Conservation (phyloP, 257 asterid genomes). For the Solanum rostratum region DNA sequence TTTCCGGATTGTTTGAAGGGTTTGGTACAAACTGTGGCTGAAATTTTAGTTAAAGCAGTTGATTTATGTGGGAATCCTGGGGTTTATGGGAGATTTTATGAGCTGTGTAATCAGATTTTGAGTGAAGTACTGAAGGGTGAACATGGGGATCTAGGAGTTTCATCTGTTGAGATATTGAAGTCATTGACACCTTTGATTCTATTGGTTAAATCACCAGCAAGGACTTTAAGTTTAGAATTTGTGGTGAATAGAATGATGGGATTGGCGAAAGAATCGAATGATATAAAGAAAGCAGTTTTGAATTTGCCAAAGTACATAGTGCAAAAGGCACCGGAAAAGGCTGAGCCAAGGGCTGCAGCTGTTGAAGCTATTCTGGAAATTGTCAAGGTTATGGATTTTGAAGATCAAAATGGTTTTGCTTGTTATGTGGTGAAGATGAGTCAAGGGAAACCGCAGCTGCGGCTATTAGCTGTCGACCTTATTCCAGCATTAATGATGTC, state of each 20-base stretch:
- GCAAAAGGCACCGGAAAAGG: conserved; percentile 71
- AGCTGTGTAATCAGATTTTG: conserved; percentile 41
- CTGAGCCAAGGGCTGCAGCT: conserved; percentile 76
- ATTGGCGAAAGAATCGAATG: conserved; percentile 31
- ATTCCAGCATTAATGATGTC: conserved; percentile 39
- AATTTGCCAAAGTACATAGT: conserved; percentile 74
- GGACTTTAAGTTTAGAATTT: conserved; percentile 55
- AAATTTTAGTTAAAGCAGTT: conserved; percentile 47
- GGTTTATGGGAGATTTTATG: conserved; percentile 44
- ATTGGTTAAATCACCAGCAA: conserved; percentile 41
- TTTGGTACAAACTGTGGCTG: conserved; percentile 64
- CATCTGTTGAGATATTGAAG: conserved; percentile 72
- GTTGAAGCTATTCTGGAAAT: conserved; percentile 70
- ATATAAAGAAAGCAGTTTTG: conserved; percentile 44
- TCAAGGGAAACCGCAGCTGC: conserved; percentile 65
- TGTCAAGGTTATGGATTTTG: conserved; percentile 51
- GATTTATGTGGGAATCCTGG: conserved; percentile 42
- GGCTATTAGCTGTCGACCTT: conserved; percentile 84
- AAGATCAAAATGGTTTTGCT: conserved; percentile 47
- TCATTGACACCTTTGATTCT: conserved; percentile 50
- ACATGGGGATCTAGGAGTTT: conserved; percentile 62
- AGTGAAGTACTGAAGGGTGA: conserved; percentile 48
- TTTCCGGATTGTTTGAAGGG: conserved; percentile 86
- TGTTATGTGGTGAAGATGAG: conserved; percentile 67
- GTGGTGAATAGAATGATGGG: conserved; percentile 52